These are phyloP conservation scores for Xylariales sp. DNA, from an alignment of 2,329 filamentous ascomycete species.

Conservation along the genomic window DNA sequence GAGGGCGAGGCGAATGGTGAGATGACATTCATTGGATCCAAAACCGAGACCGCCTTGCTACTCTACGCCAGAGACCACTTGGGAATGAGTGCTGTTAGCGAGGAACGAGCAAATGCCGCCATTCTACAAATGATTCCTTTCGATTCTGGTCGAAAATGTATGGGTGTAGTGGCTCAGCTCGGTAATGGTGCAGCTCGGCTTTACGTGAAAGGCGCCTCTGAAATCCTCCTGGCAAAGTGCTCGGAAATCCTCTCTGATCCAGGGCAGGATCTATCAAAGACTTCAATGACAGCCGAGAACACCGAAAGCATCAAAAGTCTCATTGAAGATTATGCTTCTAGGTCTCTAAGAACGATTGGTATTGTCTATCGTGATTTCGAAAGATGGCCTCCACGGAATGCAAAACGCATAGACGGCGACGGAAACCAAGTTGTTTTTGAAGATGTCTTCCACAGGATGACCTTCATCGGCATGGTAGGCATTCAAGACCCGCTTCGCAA, in stretches of 20 bases:
- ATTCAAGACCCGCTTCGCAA: conserved; percentile 84
- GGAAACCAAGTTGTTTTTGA: conserved; percentile 73
- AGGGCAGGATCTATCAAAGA: conserved; percentile 56
- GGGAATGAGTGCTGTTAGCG: conserved; percentile 72
- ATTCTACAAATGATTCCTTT: conserved; percentile 78
- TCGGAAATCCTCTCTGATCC: conserved; percentile 63
- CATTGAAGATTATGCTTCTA: conserved; percentile 81
- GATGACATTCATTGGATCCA: conserved; percentile 77
- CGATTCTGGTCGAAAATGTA: conserved; percentile 80
- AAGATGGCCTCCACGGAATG: conserved; percentile 80
- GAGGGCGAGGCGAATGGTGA: conserved; percentile 77
- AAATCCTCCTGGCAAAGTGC: conserved; percentile 71
- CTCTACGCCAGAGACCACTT: conserved; percentile 74
- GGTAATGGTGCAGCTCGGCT: conserved; percentile 65
- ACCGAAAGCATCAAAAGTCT: conserved; percentile 69
- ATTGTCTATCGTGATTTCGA: conserved; percentile 87
- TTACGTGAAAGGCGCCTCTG: conserved; percentile 73
- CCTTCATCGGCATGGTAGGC: conserved; percentile 76
- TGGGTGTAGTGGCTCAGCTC: conserved; percentile 68
- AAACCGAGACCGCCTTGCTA: conserved; percentile 81
- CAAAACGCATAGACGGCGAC: conserved; percentile 65
- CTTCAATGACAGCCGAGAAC: conserved; percentile 63
- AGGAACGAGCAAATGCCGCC: conserved; percentile 70
- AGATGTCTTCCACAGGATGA: conserved; percentile 74
- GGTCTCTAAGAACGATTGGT: conserved; percentile 86